These are phyloP conservation scores for Endocladia muricata DNA, from an alignment of 31 red algal genomes.

Conservation along the genomic window DNA sequence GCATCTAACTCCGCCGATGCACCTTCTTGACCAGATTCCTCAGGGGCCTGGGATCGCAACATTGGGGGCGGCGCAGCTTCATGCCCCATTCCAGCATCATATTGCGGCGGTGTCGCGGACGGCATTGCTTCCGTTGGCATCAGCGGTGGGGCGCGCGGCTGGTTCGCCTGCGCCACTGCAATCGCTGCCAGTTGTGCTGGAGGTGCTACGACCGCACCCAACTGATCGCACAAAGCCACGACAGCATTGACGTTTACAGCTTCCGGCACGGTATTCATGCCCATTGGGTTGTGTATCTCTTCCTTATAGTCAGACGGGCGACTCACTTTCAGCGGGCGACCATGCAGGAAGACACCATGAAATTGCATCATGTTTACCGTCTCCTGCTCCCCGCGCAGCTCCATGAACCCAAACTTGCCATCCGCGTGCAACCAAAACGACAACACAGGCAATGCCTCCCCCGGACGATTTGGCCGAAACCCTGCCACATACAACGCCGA, in stretches of 20 bases:
- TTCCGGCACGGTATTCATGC: slow-evolving; percentile 20
- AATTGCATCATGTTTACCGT: slow-evolving; percentile 68
- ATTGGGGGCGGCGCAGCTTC: neutral
- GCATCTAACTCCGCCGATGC: neutral
- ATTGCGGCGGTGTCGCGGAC: neutral
- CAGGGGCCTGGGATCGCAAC: neutral
- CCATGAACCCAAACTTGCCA: slow-evolving; percentile 79
- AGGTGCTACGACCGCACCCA: slow-evolving; percentile 39
- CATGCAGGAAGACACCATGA: slow-evolving; percentile 48
- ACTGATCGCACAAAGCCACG: slow-evolving; percentile 35
- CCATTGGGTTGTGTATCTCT: slow-evolving; percentile 31
- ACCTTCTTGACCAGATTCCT: neutral
- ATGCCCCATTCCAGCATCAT: neutral
- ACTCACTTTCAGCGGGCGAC: slow-evolving; percentile 52
- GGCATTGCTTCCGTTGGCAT: too few species aligned
- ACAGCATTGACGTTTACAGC: slow-evolving; percentile 36
- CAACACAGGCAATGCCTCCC: slow-evolving; percentile 38
- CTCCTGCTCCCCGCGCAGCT: slow-evolving; percentile 60
- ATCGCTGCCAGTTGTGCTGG: slow-evolving; percentile 51
- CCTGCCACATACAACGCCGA: slow-evolving; percentile 66
- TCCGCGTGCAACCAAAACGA: slow-evolving; percentile 73
- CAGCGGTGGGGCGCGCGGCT: too few species aligned
- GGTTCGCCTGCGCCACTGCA: slow-evolving; percentile 1
- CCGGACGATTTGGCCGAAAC: slow-evolving; percentile 38
- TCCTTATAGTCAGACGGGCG: slow-evolving; percentile 59